phyloP scores from a whole-genome alignment of 208 protist species.

The Kentomonas sorsogonicus region DNA sequence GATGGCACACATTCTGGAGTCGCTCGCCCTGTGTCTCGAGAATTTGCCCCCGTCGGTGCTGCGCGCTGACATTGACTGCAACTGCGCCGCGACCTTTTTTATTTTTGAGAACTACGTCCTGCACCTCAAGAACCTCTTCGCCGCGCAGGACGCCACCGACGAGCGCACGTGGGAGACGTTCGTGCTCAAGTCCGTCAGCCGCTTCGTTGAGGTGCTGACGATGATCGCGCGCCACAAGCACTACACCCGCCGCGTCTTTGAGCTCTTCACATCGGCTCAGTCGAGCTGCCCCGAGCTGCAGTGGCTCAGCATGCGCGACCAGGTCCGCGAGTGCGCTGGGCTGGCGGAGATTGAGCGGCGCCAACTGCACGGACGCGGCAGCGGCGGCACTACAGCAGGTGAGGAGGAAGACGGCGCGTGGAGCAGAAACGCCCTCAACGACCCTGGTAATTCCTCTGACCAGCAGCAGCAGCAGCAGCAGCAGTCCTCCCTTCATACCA shows the following conservation, averaged over 20 bases:
- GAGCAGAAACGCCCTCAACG: too few species aligned
- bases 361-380: too few species aligned
- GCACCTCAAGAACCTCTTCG: conserved; percentile 67
- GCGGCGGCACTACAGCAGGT: too few species aligned
- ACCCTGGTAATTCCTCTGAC: conserved; percentile 2
- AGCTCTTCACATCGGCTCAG: conserved; percentile 63
- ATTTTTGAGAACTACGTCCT: conserved; percentile 76
- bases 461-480: conserved; percentile 8
- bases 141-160: conserved; percentile 29
- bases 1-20: conserved; percentile 65
- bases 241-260: conserved; percentile 67
- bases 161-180: conserved; percentile 61
- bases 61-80: conserved; percentile 66
- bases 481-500: conserved; percentile 25
- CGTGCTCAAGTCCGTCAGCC: conserved; percentile 62
- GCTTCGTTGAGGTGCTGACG: conserved; percentile 71
- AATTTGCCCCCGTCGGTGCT: conserved; percentile 69
- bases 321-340: conserved; percentile 73
- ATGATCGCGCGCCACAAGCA: conserved; percentile 81
- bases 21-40: conserved; percentile 62
- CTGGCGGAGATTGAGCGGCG: conserved; percentile 16
- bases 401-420: too few species aligned
- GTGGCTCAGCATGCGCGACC: conserved; percentile 59
- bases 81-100: conserved; percentile 85
- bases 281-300: conserved; percentile 64